Evolutionary conservation across 345 rosid genomes (phyloP).

Genomic region (sweet orange (Citrus sinensis)): DVS_A1.0 CM039168.1:23093501-23094000

Average conservation of each 20-base stretch:
- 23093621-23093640: neutral
- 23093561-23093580: neutral
- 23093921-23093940: neutral
- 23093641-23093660: neutral
- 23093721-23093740: neutral
- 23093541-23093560: too few species aligned
- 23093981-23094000: neutral
- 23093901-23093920: neutral
- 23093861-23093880: neutral
- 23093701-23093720: neutral
- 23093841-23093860: neutral
- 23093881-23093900: neutral
- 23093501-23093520: neutral
- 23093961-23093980: neutral
- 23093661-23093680: neutral
- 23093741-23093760: neutral
- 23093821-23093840: neutral
- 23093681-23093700: neutral
- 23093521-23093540: neutral
- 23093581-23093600: neutral
- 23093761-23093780: neutral
- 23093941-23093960: neutral
- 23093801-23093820: neutral
- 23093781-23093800: neutral
- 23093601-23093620: neutral